These are phyloP conservation scores for Vigna angularis DNA, from an alignment of 306 rosid genomes.

Conservation along the genomic window DNA sequence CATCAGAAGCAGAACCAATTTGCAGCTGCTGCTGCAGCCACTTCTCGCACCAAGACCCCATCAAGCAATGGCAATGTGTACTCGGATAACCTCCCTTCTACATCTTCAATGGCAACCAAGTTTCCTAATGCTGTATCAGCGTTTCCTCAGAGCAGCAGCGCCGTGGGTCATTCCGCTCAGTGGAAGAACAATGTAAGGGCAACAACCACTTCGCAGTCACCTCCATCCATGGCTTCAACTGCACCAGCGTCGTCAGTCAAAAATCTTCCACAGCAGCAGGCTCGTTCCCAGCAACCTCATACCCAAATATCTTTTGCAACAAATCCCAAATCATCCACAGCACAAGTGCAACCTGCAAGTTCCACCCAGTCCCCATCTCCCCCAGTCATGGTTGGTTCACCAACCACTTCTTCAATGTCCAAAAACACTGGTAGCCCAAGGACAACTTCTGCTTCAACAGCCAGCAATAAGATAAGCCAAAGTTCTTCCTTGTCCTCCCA, in stretches of 20 bases:
- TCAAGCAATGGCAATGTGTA: conserved; percentile 73
- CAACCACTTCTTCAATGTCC: conserved; percentile 84
- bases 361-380: conserved; percentile 81
- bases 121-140: conserved; percentile 73
- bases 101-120: conserved; percentile 74
- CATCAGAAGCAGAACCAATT: conserved; percentile 71
- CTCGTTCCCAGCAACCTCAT: conserved; percentile 71
- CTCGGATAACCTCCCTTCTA: conserved; percentile 73
- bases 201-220: conserved; percentile 57
- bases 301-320: conserved; percentile 88
- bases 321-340: conserved; percentile 67
- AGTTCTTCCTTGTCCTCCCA: conserved; percentile 70
- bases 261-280: conserved; percentile 72
- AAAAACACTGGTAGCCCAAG: conserved; percentile 94
- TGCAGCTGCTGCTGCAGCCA: conserved; percentile 58
- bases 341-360: conserved; percentile 67
- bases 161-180: conserved; percentile 81
- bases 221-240: conserved; percentile 72
- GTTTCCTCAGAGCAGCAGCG: conserved; percentile 70
- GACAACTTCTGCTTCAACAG: conserved; percentile 61
- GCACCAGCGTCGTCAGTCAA: conserved; percentile 68
- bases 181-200: conserved; percentile 82
- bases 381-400: conserved; percentile 80
- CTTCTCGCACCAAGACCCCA: conserved; percentile 66
- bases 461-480: conserved; percentile 72